These are phyloP conservation scores for Camillea tinctor DNA, from an alignment of 2,329 filamentous ascomycete species.

Conservation along the genomic window DNA sequence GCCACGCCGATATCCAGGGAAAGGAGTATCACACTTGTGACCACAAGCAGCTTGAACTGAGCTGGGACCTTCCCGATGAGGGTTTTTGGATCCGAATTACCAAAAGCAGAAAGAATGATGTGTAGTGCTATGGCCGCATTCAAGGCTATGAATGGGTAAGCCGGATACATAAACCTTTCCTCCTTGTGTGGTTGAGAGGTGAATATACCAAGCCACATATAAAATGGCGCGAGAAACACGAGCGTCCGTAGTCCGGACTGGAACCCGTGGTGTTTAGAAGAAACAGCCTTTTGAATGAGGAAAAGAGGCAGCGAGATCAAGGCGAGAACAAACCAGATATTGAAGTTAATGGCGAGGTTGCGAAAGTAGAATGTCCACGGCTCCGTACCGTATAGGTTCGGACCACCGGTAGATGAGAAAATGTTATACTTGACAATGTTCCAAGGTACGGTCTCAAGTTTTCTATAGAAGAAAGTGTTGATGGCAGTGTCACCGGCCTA, in stretches of 20 bases:
- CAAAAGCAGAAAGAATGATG: slow-evolving; percentile 72
- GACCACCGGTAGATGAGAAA: slow-evolving; percentile 77
- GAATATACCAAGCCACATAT: slow-evolving; percentile 92
- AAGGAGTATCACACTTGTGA: slow-evolving; percentile 59
- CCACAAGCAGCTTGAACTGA: slow-evolving; percentile 67
- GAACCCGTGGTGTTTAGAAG: slow-evolving; percentile 59
- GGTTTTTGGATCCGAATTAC: slow-evolving; percentile 65
- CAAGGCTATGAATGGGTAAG: slow-evolving; percentile 84
- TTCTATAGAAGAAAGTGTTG: slow-evolving; percentile 84
- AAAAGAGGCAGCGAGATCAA: slow-evolving; percentile 73
- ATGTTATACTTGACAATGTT: slow-evolving; percentile 97
- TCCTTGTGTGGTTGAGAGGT: slow-evolving; percentile 94
- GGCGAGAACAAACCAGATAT: slow-evolving; percentile 86
- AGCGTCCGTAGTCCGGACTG: slow-evolving; percentile 72
- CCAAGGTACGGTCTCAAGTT: slow-evolving; percentile 73
- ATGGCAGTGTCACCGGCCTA: slow-evolving; percentile 68
- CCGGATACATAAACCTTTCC: slow-evolving; percentile 97
- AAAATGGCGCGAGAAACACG: slow-evolving; percentile 81
- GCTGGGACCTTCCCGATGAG: slow-evolving; percentile 71
- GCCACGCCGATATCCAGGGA: slow-evolving; percentile 66
- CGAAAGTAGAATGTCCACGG: slow-evolving; percentile 96
- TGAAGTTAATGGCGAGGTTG: slow-evolving; percentile 92
- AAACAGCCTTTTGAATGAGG: slow-evolving; percentile 66
- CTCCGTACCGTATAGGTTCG: slow-evolving; percentile 91
- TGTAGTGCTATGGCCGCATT: slow-evolving; percentile 86